phyloP scores from a whole-genome alignment of 345 rosid genomes.

The Eucalyptus pauciflora region DNA sequence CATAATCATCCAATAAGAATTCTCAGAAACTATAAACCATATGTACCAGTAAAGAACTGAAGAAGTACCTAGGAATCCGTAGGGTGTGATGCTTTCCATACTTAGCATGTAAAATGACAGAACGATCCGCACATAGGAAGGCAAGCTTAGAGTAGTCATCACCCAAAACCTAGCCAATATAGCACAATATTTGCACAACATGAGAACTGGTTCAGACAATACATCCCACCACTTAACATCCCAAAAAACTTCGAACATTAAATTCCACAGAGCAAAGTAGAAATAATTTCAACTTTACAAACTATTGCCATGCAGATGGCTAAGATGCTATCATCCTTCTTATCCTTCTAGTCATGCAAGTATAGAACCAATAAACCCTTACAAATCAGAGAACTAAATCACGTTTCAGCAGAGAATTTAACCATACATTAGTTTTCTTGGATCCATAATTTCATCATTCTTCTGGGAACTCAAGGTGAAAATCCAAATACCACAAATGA shows the following conservation, averaged over 20 bases:
- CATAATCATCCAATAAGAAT: not conserved
- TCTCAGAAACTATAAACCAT: not conserved
- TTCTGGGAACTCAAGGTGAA: not conserved
- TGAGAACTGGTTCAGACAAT: not conserved
- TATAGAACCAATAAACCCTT: not conserved
- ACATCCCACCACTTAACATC: not conserved
- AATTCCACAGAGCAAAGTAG: not conserved
- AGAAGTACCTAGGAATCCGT: slow-evolving; percentile 72
- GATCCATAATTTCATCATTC: not conserved
- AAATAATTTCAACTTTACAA: not conserved
- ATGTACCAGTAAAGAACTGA: not conserved
- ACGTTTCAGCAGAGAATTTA: not conserved
- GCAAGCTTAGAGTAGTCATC: slow-evolving; percentile 93
- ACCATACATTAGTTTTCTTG: not conserved
- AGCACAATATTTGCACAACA: not conserved
- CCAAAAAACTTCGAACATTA: not conserved
- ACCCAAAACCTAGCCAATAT: slow-evolving; percentile 39
- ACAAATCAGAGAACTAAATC: not conserved
- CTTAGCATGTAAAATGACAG: slow-evolving; percentile 79
- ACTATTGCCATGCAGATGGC: not conserved
- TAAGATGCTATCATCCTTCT: not conserved
- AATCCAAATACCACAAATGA: not conserved
- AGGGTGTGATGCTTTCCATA: slow-evolving; percentile 77
- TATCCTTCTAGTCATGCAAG: not conserved
- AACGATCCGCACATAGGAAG: slow-evolving; percentile 84